Evolutionary conservation across 2,329 filamentous ascomycete species (phyloP).

Genomic region (Proliferodiscus dingleyae): DNA sequence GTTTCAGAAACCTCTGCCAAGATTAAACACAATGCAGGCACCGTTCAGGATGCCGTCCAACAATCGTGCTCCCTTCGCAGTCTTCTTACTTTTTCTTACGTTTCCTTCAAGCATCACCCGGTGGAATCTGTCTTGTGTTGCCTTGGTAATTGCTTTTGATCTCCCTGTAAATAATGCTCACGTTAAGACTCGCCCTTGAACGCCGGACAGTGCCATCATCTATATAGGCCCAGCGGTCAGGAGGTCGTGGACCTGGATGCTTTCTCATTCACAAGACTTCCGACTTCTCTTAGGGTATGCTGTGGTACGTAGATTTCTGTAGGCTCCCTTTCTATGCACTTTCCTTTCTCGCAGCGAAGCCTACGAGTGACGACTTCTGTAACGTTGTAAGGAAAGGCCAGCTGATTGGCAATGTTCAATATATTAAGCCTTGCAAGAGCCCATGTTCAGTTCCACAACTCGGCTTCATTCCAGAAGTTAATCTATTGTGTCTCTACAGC

Average conservation of each 20-base stretch:
- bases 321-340: neutral
- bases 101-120: too few species aligned
- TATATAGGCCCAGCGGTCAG: neutral
- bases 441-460: neutral
- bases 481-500: neutral
- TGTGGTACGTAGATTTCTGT: neutral
- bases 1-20: neutral
- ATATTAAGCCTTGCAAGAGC: neutral
- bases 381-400: neutral
- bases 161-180: neutral
- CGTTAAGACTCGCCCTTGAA: neutral
- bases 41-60: neutral
- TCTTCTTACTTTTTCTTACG: too few species aligned
- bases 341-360: neutral
- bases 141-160: too few species aligned
- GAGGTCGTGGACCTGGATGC: neutral
- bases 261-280: neutral
- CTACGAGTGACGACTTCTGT: slow-evolving; percentile 2
- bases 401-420: slow-evolving; percentile 1
- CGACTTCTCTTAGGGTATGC: neutral
- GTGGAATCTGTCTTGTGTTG: too few species aligned
- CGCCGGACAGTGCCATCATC: neutral
- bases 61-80: neutral
- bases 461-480: neutral
- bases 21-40: neutral